These are phyloP conservation scores for Cicer arietinum DNA, from an alignment of 306 rosid genomes.

Conservation along the genomic window DNA sequence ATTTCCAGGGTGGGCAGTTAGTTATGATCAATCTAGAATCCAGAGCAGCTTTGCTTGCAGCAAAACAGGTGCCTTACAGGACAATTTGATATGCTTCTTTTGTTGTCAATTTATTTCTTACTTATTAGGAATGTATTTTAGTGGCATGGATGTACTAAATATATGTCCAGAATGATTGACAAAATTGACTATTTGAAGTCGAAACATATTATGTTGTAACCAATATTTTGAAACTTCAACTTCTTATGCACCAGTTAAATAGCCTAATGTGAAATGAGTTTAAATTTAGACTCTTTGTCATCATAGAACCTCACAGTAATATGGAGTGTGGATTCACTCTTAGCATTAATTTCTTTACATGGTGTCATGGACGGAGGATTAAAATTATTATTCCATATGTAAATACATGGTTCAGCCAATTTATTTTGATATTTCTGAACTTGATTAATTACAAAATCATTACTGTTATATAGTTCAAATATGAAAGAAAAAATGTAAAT, in stretches of 20 bases:
- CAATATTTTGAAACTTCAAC: conserved; percentile 18
- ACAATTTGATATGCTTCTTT: conserved; percentile 34
- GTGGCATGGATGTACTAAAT: conserved; percentile 13
- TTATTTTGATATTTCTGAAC: conserved; percentile 14
- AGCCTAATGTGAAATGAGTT: conserved; percentile 25
- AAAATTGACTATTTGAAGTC: conserved; percentile 24
- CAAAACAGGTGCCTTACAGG: conserved; percentile 68
- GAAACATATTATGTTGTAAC: conserved; percentile 11
- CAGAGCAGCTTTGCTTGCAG: conserved; percentile 87
- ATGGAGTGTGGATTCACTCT: not conserved
- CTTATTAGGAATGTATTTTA: conserved; percentile 20
- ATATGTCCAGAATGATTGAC: not conserved
- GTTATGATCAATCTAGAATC: conserved; percentile 83
- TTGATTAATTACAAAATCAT: conserved; percentile 18
- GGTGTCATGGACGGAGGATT: not conserved
- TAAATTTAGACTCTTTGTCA: conserved; percentile 34
- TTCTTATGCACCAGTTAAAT: conserved; percentile 32
- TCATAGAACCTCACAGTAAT: not conserved
- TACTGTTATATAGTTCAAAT: conserved; percentile 13
- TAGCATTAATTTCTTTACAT: conserved; percentile 4
- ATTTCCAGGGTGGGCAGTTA: conserved; percentile 86
- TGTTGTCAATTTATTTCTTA: conserved; percentile 21
- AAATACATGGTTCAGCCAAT: conserved; percentile 25
- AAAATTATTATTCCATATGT: conserved; percentile 21
- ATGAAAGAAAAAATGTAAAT: not conserved